Evolutionary conservation across 257 asterid genomes (phyloP), one percentile per base, ranked within the genome.

Genomic region (Cordia subcordata): DNA sequence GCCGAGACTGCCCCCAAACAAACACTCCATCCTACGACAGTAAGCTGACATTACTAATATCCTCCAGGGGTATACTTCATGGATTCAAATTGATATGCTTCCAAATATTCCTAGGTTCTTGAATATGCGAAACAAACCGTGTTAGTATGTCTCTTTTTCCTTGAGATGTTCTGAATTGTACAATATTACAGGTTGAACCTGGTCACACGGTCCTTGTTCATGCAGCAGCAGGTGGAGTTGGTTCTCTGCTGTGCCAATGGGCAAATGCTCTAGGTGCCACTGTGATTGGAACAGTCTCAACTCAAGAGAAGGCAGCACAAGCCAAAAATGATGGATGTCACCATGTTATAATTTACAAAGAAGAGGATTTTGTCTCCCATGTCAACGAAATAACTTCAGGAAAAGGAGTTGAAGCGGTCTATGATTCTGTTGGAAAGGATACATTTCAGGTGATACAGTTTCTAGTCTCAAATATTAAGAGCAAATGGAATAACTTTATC

Each of bases 181-280:
- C 61, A 55, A 32, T 27, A 27, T 20, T 62, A 50, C 75, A 89
- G 97, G 99, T 93, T 73, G 90, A 86, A 72, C 65, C 62, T 42
- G 97, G 99, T 44, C 96, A 93, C 65, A 85, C 90, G 0, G 79
- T 89, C 64, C 97, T 89, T 58, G 50, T 93, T 62, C 99, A 89
- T 70, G 99, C 99, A 38, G 99, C 99, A 61, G 96, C 99, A 11
- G 96, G 97, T 68, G 99, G 99, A 40, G 91, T 85, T 38, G 99
- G 99, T 53, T 93, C 99, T 54, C 67, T 93, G 46, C 54, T 93
- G 73, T 93, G 97, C 80, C 99, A 93, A 72, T 93, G 99, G 99
- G 96, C 96, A 45, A 86, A 70, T 53, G 85, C 94, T 13, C 87
- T 83, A 44, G 97, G 99, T 57, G 99, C 97, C 52, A 89, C 90